A percentile compares a stretch with the other conserved stretches of the same genome.
Evolutionary conservation across 78 protist genomes (phyloP).

Genomic region (Guillardia theta): DNA sequence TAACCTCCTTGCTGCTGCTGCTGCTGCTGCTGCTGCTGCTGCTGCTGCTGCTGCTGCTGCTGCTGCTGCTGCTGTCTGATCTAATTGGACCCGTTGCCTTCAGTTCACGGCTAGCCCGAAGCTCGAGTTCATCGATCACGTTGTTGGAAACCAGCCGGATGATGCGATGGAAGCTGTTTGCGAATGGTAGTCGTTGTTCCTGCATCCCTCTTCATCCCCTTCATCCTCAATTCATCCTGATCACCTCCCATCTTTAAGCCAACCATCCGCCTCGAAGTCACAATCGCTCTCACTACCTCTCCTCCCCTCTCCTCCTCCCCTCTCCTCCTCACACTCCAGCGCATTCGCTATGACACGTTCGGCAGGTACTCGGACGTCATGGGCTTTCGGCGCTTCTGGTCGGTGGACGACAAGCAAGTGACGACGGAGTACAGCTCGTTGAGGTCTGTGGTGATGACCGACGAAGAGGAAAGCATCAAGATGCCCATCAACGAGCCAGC

Average conservation of each 20-base stretch:
- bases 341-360: too few species aligned
- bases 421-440: conserved; percentile 79
- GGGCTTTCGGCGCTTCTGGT: conserved; percentile 88
- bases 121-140: conserved; percentile 71
- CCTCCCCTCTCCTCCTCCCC: too few species aligned
- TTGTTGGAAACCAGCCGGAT: conserved; percentile 83
- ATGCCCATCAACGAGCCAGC: conserved; percentile 95
- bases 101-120: neutral
- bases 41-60: neutral
- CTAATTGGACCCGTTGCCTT: neutral
- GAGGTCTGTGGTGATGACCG: conserved; percentile 79
- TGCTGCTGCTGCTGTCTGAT: neutral
- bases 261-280: too few species aligned
- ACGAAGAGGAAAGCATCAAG: conserved; percentile 69
- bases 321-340: too few species aligned
- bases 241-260: too few species aligned
- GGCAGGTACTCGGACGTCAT: conserved; percentile 64
- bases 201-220: too few species aligned
- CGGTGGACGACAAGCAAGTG: conserved; percentile 85
- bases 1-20: neutral
- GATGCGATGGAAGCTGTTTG: conserved; percentile 68
- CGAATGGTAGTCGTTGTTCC: too few species aligned
- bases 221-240: too few species aligned
- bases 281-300: too few species aligned
- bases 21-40: neutral